Percentiles rank a stretch among this genome's conserved stretches.
Conservation (phyloP, 2,329 filamentous ascomycete genomes). For the Colletotrichum lupini region DNA sequence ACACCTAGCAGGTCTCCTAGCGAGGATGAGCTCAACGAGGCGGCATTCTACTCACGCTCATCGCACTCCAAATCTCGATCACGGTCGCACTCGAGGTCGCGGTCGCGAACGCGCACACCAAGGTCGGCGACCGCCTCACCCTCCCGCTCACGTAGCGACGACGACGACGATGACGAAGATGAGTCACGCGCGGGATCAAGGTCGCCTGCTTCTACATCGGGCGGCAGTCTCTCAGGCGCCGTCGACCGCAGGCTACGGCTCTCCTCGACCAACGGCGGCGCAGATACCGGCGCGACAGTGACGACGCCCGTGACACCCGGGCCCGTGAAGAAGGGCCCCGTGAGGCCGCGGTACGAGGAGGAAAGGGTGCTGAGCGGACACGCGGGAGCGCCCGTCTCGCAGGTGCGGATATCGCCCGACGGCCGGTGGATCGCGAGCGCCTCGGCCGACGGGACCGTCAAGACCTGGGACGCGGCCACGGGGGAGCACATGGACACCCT, state of each 20-base stretch:
- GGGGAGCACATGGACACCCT: constrained; percentile 88
- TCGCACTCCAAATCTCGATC: constrained; percentile 38
- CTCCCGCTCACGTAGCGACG: constrained; percentile 43
- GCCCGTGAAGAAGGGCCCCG: constrained; percentile 36
- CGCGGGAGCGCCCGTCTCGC: constrained; percentile 76
- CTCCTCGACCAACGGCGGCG: constrained; percentile 41
- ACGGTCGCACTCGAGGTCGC: constrained; percentile 38
- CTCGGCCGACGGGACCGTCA: constrained; percentile 89
- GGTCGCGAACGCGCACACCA: constrained; percentile 39
- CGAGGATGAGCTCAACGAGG: constrained; percentile 39
- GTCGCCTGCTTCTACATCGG: constrained; percentile 43
- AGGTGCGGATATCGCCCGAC: constrained; percentile 91
- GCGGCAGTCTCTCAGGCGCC: constrained; percentile 37
- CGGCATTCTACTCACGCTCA: constrained; percentile 37
- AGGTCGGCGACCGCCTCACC: constrained; percentile 31
- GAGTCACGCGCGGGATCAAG: constrained; percentile 46
- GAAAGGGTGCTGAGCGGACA: constrained; percentile 78
- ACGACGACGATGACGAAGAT: neutral
- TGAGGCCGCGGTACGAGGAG: constrained; percentile 22
- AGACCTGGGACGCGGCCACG: constrained; percentile 86
- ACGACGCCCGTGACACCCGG: constrained; percentile 29
- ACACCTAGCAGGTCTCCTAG: constrained; percentile 36
- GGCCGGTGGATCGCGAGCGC: constrained; percentile 89
- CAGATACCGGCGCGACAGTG: constrained; percentile 39
- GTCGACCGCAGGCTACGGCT: constrained; percentile 34